Conservation (phyloP, 257 asterid genomes). For the Salvia hispanica region DNA sequence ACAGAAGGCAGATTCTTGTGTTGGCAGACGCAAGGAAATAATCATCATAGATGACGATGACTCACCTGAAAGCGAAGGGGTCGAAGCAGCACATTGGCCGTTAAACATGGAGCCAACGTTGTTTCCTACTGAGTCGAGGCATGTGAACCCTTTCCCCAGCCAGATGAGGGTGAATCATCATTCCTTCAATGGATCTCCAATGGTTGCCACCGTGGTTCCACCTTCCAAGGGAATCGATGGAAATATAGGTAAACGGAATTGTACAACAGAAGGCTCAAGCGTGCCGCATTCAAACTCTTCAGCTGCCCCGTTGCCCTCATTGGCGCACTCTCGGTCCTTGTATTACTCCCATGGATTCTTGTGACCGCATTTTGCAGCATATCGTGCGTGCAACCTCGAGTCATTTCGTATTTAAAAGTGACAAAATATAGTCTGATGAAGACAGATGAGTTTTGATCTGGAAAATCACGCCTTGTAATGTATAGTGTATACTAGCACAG, state of each 20-base stretch:
- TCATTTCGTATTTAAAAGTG: neutral
- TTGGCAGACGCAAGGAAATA: conserved; percentile 41
- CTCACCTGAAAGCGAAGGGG: conserved; percentile 41
- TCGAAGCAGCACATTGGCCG: conserved; percentile 23
- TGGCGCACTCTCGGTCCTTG: conserved; percentile 36
- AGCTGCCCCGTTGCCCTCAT: conserved; percentile 36
- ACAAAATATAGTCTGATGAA: conserved; percentile 34
- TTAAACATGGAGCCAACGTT: conserved; percentile 25
- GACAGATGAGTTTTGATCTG: conserved; percentile 38
- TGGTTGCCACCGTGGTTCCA: conserved; percentile 31
- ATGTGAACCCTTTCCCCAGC: conserved; percentile 36
- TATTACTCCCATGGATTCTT: conserved; percentile 46
- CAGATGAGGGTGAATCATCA: conserved; percentile 39
- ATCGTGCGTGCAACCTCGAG: neutral
- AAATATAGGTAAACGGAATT: conserved; percentile 47
- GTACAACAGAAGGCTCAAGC: conserved; percentile 33
- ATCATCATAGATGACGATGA: conserved; percentile 55
- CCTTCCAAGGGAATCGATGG: conserved; percentile 36
- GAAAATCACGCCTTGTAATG: conserved; percentile 2
- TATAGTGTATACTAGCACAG: conserved; percentile 33
- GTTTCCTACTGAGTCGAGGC: conserved; percentile 28
- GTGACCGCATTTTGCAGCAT: neutral
- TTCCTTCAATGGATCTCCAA: conserved; percentile 36
- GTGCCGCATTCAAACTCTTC: conserved; percentile 31
- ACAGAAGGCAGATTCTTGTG: conserved; percentile 33